These are phyloP conservation scores for Graphilbum fragrans DNA, from an alignment of 2,329 filamentous ascomycete species.

Conservation along the genomic window DNA sequence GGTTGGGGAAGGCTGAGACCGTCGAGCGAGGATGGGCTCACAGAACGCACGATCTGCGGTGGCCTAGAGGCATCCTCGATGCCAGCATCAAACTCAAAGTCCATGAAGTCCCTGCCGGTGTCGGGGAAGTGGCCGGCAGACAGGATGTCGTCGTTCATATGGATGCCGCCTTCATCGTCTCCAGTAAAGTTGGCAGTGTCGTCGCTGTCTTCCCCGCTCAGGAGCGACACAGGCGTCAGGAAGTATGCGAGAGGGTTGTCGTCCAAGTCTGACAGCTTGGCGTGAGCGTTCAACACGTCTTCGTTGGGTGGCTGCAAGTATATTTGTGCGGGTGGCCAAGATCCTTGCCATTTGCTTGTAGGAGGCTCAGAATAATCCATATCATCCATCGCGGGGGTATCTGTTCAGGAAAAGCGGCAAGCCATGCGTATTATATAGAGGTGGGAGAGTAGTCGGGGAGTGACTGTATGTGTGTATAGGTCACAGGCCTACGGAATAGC, in stretches of 20 bases:
- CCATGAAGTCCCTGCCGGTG: constrained; percentile 29
- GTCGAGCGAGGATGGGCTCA: constrained; percentile 44
- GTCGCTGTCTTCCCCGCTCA: constrained; percentile 21
- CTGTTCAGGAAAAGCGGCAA: too few relatives aligned
- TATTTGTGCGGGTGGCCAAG: constrained; percentile 40
- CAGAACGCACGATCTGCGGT: constrained; percentile 34
- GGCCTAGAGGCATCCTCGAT: constrained; percentile 38
- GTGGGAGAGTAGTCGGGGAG: too few relatives aligned
- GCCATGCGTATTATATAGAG: too few relatives aligned
- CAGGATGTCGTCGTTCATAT: constrained; percentile 26
- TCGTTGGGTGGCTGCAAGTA: constrained; percentile 26
- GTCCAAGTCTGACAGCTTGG: constrained; percentile 25
- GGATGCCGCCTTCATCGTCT: constrained; percentile 21
- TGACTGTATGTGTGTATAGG: too few relatives aligned
- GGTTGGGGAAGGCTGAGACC: constrained; percentile 28
- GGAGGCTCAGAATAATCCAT: neutral
- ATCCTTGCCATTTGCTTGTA: constrained; percentile 21
- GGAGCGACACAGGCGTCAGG: constrained; percentile 34
- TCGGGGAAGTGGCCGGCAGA: constrained; percentile 20
- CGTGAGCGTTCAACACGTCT: constrained; percentile 22
- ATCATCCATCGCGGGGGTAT: too few relatives aligned
- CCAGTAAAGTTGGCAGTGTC: constrained; percentile 14
- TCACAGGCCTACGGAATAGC: too few relatives aligned
- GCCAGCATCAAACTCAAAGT: constrained; percentile 42
- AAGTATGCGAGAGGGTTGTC: constrained; percentile 45